These are phyloP conservation scores for Emmonsia crescens DNA, from an alignment of 2,329 filamentous ascomycete species.

Conservation along the genomic window DNA sequence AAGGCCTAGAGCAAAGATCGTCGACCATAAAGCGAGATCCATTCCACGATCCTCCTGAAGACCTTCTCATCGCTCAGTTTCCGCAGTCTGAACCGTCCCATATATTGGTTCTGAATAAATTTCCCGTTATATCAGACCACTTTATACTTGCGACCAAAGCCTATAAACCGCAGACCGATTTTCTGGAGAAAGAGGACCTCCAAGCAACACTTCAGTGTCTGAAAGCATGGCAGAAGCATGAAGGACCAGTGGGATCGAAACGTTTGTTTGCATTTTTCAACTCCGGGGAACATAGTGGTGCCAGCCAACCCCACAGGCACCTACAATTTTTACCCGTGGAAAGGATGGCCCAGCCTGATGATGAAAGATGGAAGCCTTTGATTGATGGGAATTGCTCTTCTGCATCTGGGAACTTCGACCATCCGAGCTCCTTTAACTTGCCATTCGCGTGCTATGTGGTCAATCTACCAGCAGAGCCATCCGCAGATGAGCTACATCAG, in stretches of 20 bases:
- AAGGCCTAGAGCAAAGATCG: conserved; percentile 8
- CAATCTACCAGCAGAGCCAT: conserved; percentile 31
- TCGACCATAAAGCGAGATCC: conserved; percentile 29
- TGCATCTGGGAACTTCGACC: conserved; percentile 13
- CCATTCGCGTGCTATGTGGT: conserved; percentile 42
- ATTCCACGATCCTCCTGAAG: conserved; percentile 33
- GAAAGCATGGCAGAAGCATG: conserved; percentile 26
- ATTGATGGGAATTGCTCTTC: conserved; percentile 29
- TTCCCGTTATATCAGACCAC: conserved; percentile 38
- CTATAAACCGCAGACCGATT: conserved; percentile 34
- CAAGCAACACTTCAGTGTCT: conserved; percentile 33
- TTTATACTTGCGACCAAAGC: conserved; percentile 39
- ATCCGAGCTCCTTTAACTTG: conserved; percentile 24
- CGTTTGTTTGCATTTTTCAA: conserved; percentile 41
- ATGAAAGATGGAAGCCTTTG: conserved; percentile 37
- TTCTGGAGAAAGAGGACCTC: conserved; percentile 35
- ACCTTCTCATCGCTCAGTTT: conserved; percentile 33
- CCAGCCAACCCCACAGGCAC: conserved; percentile 39
- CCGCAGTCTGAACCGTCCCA: conserved; percentile 20
- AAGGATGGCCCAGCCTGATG: conserved; percentile 23
- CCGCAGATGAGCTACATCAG: conserved; percentile 24
- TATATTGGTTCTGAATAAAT: conserved; percentile 40
- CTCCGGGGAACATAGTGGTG: conserved; percentile 38
- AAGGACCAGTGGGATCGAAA: conserved; percentile 4
- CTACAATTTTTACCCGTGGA: conserved; percentile 39